Evolutionary conservation across 257 asterid species (phyloP).

Genomic region (Gentiana dahurica): DNA sequence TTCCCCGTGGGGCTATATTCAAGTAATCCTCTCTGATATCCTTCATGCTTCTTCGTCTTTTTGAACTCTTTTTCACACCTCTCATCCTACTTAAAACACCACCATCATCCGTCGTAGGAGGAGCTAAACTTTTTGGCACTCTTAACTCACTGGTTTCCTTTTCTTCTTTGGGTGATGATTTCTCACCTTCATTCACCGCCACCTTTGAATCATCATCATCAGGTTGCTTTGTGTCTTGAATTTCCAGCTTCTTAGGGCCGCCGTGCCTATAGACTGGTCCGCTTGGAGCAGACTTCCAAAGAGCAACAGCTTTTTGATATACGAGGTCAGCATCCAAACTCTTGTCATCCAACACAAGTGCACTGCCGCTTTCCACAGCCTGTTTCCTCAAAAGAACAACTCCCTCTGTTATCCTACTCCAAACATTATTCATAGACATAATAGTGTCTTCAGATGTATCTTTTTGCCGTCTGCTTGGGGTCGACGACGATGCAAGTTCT

Average conservation of each 20-base stretch:
- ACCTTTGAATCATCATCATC: conserved; percentile 16
- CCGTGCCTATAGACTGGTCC: conserved; percentile 47
- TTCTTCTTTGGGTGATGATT: background rate
- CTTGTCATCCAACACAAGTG: conserved; percentile 42
- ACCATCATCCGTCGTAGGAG: no score
- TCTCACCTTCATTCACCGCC: conserved; percentile 19
- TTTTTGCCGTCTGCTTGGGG: conserved; percentile 6
- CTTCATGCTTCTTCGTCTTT: conserved; percentile 27
- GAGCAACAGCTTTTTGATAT: conserved; percentile 40
- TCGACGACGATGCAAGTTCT: conserved; percentile 10
- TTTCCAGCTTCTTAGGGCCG: conserved; percentile 11
- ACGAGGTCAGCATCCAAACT: conserved; percentile 59
- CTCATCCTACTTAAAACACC: conserved; percentile 14
- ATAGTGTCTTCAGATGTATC: conserved; percentile 14
- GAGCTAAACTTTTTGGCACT: no score
- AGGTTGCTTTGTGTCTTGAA: conserved; percentile 8
- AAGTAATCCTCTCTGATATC: conserved; percentile 42
- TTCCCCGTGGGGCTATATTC: conserved; percentile 55
- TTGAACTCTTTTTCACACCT: conserved; percentile 24
- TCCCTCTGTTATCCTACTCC: conserved; percentile 17
- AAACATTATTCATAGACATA: conserved; percentile 10
- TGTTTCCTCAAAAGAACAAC: conserved; percentile 40
- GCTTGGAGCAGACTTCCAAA: conserved; percentile 55
- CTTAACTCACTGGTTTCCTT: conserved; percentile 8
- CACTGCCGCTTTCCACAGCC: conserved; percentile 72